phyloP scores from a whole-genome alignment of 257 asterid species.

The Solanum sitiens region DNA sequence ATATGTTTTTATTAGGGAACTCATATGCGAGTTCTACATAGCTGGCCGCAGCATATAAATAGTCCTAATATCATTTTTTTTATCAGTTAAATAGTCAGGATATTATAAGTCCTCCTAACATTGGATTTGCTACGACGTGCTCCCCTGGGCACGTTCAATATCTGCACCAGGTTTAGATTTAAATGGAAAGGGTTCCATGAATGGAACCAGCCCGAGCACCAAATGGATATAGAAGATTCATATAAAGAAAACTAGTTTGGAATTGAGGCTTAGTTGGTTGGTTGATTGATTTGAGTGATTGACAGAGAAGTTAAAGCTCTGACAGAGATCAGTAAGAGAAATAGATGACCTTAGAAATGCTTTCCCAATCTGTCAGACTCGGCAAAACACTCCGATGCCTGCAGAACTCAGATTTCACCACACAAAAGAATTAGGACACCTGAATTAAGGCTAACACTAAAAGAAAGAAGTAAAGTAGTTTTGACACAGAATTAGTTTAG shows the following conservation, averaged over 20 bases:
- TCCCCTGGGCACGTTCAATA: not conserved
- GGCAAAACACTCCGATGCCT: slow-evolving; percentile 70
- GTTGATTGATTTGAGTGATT: not conserved
- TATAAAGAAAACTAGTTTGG: not conserved
- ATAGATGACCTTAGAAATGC: slow-evolving; percentile 50
- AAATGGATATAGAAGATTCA: not conserved
- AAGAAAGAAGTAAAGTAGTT: not conserved
- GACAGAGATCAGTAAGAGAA: not conserved
- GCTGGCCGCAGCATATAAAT: not conserved
- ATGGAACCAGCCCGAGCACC: not conserved
- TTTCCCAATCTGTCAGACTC: slow-evolving; percentile 85
- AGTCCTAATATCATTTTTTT: not conserved
- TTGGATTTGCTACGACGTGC: not conserved
- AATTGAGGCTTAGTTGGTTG: not conserved
- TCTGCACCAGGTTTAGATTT: not conserved
- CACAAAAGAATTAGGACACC: not conserved
- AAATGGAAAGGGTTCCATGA: not conserved
- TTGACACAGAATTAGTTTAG: not conserved
- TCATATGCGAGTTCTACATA: not conserved
- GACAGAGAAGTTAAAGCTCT: not conserved
- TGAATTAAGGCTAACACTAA: not conserved
- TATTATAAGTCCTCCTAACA: not conserved
- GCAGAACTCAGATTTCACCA: slow-evolving; percentile 11
- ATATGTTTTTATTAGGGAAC: not conserved
- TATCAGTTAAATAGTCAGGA: not conserved